Base-by-base conservation (phyloP, 768 basidiomycete genomes). In the Saitozyma sp. region DNA sequence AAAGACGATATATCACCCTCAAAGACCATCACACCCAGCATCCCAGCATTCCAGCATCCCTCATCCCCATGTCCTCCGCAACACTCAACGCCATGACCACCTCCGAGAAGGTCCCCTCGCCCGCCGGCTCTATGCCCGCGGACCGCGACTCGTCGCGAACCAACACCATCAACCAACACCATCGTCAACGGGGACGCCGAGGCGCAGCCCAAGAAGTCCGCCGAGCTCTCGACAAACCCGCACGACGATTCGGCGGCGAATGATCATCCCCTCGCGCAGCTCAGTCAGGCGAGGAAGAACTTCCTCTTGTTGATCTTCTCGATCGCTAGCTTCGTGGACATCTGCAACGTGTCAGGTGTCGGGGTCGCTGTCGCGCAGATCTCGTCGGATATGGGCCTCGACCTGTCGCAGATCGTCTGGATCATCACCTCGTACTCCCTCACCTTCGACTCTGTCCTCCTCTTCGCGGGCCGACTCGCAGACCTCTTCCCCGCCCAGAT, bases 401-500 rank as follows among this genome's bases (percentile, higher is more conserved):
- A 61, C 16, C 40, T 65, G 13, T 67, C 64, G 16, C 74, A 76
- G 56, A 46, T 69, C 9, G 71, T 72, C 16, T 76, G 71, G 74
- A 70, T 73, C 61, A 75, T 72, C 61, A 75, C 73, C 6, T 54
- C 66, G 1, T 73, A 75, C 52, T 66, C 65, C 7, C 55, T 76
- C 7, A 62, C 58, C 40, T 76, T 70, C 53, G 59, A 64, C 51
- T 64, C 71, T 2, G 73, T 78, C 66, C 64, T 75, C 39, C 71
- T 78, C 39, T 76, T 76, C 61, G 66, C 71, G 7, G 77, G 77
- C 48, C 64, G 77, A 41, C 60, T 78, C 0, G 50, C 74, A 9
- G 77, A 78, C 54, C 54, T 78, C 29, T 78, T 70, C 65, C 72
- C 74, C 1, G 70, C 77, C 45, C 66, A 83, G 72, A 77, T 65